Evolutionary conservation across 1,284 basidiomycete genomes (phyloP).

Genomic region (Apiotrichum sp.): DNA sequence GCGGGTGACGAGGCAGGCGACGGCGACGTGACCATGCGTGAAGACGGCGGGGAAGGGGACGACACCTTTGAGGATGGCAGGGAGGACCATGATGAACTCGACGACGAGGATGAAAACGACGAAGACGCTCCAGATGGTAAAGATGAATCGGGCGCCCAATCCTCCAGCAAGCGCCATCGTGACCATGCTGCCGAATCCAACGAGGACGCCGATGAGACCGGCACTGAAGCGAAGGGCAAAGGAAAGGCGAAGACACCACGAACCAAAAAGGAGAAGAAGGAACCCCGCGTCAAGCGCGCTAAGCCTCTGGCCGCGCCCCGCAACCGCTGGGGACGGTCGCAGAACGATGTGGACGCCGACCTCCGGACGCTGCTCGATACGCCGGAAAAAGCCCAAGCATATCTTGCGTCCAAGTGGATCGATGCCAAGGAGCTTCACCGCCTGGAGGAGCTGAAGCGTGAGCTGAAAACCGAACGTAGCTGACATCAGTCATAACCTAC

Average conservation of each 20-base stretch:
- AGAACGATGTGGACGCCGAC: slow-evolving; percentile 1
- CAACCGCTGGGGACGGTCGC: slow-evolving; percentile 3
- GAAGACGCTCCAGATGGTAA: slow-evolving; percentile 7
- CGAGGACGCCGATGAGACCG: too few relatives aligned
- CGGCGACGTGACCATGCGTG: background rate
- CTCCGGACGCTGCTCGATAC: background rate
- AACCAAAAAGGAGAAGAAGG: background rate
- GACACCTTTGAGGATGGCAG: slow-evolving; percentile 1
- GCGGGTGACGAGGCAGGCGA: slow-evolving; percentile 3
- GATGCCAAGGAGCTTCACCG: slow-evolving; percentile 22
- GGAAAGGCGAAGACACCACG: background rate
- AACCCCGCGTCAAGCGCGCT: background rate
- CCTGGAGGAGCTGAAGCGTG: slow-evolving; percentile 32
- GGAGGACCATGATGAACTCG: background rate
- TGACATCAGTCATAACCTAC: slow-evolving; percentile 27
- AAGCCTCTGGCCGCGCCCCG: slow-evolving; percentile 2
- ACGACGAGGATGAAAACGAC: slow-evolving; percentile 8
- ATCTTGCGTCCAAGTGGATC: slow-evolving; percentile 28
- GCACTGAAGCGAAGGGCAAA: background rate
- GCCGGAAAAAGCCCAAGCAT: slow-evolving; percentile 16
- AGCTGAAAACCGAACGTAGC: slow-evolving; percentile 3
- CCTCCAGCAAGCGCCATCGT: too few relatives aligned
- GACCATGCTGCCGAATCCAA: too few relatives aligned
- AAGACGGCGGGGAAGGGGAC: slow-evolving; percentile 8
- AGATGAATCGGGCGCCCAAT: background rate